A percentile compares a stretch with the other conserved stretches of the same genome.
Evolutionary conservation across 345 rosid genomes (phyloP).

Genomic region (Heritiera fomes): DNA sequence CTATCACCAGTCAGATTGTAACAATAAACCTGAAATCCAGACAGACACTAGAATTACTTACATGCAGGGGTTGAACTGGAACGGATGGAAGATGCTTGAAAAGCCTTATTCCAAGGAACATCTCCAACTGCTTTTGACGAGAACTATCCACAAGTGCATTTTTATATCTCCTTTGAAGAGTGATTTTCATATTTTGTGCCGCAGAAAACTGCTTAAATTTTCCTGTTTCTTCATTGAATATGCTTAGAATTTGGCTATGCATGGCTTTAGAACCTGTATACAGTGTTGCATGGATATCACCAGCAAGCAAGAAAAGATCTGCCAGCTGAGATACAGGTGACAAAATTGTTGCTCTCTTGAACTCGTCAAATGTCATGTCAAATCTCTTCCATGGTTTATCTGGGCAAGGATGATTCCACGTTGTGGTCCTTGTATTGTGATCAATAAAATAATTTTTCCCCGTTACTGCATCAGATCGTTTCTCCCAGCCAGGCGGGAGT

Average conservation of each 20-base stretch:
- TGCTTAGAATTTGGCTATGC: conserved; percentile 97
- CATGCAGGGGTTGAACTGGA: conserved; percentile 81
- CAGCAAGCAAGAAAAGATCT: conserved; percentile 92
- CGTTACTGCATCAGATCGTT: conserved; percentile 86
- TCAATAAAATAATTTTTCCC: conserved; percentile 88
- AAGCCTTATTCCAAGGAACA: conserved; percentile 93
- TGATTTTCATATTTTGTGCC: conserved; percentile 90
- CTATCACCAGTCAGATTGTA: conserved; percentile 12
- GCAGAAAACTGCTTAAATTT: conserved; percentile 87
- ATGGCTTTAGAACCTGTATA: conserved; percentile 98
- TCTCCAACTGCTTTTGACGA: conserved; percentile 95
- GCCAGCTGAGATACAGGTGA: conserved; percentile 88
- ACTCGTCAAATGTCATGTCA: conserved; percentile 87
- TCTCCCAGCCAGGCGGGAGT: conserved; percentile 98
- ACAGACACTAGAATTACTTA: conserved; percentile 36
- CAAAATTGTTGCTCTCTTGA: conserved; percentile 84
- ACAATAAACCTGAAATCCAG: background rate
- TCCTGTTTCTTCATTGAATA: conserved; percentile 92
- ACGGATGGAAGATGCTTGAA: conserved; percentile 95
- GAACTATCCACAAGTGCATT: conserved; percentile 91
- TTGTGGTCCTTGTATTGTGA: conserved; percentile 91
- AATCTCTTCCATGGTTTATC: conserved; percentile 98
- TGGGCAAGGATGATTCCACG: conserved; percentile 98
- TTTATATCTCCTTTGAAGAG: conserved; percentile 88
- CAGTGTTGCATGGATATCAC: conserved; percentile 98